Conservation (phyloP, 2,329 filamentous ascomycete genomes). For the Fusarium nodosum region DNA sequence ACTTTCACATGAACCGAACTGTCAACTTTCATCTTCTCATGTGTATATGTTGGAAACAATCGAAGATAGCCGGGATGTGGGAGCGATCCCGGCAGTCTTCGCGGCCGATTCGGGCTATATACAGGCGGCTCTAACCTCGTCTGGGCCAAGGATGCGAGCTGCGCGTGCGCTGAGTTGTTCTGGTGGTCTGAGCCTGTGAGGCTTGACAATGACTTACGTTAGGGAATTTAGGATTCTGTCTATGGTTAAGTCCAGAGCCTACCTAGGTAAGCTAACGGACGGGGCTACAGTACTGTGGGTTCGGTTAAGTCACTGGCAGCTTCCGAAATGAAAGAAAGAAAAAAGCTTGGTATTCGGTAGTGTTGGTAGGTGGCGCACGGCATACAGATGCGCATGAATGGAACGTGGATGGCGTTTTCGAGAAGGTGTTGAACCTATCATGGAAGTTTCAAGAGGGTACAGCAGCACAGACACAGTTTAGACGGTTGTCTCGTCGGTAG, state of each 20-base stretch:
- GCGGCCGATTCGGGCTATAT: conserved; percentile 4
- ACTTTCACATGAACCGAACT: conserved; percentile 11
- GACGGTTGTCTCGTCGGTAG: conserved; percentile 14
- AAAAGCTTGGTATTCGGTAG: conserved; percentile 39
- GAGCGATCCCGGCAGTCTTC: background rate
- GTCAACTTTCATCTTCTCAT: background rate
- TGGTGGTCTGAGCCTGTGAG: background rate
- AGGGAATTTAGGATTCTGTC: background rate
- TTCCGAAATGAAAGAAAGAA: conserved; percentile 19
- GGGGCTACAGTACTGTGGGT: background rate
- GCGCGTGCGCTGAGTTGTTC: conserved; percentile 9
- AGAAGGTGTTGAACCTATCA: conserved; percentile 23
- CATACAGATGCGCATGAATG: conserved; percentile 10
- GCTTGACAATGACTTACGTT: background rate
- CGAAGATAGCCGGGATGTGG: background rate
- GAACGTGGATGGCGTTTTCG: conserved; percentile 21
- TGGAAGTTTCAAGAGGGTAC: conserved; percentile 27
- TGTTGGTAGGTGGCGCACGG: conserved; percentile 32
- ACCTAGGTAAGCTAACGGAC: background rate
- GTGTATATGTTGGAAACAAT: conserved; percentile 11
- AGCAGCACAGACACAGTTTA: conserved; percentile 5
- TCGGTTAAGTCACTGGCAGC: conserved; percentile 23
- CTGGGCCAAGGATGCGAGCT: conserved; percentile 16
- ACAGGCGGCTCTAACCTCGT: conserved; percentile 15
- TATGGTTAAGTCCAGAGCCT: background rate